A percentile compares a stretch with the other conserved stretches of the same genome.
Evolutionary conservation across 2,329 filamentous ascomycete genomes (phyloP).

Genomic region (Pleochaeta shiraiana): DNA sequence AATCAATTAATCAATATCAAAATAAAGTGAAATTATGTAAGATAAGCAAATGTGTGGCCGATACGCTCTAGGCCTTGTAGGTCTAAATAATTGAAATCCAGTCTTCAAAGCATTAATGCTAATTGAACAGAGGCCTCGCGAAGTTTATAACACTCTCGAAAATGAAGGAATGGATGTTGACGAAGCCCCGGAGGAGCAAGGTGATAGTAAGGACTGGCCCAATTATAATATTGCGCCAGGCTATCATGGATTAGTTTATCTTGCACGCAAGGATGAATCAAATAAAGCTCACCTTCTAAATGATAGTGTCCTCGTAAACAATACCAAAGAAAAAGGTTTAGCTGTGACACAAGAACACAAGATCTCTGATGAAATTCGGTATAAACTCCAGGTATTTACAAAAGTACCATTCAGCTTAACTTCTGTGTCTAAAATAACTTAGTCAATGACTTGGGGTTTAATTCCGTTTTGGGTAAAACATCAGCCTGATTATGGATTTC

Average conservation of each 20-base stretch:
- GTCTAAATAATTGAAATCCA: neutral
- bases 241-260: constrained; percentile 66
- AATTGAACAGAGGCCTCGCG: constrained; percentile 41
- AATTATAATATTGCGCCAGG: constrained; percentile 90
- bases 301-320: neutral
- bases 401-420: neutral
- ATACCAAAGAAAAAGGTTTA: constrained; percentile 34
- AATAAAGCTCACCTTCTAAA: constrained; percentile 24
- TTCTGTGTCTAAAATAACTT: neutral
- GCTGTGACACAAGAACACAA: constrained; percentile 13
- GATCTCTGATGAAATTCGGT: neutral
- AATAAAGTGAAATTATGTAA: neutral
- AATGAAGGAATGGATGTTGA: constrained; percentile 52
- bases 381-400: neutral
- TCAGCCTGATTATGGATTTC: constrained; percentile 50
- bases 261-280: constrained; percentile 44
- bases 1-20: neutral
- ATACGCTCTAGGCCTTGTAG: constrained; percentile 17
- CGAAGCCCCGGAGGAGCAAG: constrained; percentile 49
- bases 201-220: constrained; percentile 33
- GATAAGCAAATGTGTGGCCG: constrained; percentile 18
- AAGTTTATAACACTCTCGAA: constrained; percentile 51
- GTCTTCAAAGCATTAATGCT: neutral
- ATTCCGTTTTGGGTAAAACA: constrained; percentile 86
- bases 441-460: constrained; percentile 91